These are phyloP conservation scores for Pleurotus giganteus DNA, from an alignment of 768 basidiomycete genomes.

Conservation along the genomic window DNA sequence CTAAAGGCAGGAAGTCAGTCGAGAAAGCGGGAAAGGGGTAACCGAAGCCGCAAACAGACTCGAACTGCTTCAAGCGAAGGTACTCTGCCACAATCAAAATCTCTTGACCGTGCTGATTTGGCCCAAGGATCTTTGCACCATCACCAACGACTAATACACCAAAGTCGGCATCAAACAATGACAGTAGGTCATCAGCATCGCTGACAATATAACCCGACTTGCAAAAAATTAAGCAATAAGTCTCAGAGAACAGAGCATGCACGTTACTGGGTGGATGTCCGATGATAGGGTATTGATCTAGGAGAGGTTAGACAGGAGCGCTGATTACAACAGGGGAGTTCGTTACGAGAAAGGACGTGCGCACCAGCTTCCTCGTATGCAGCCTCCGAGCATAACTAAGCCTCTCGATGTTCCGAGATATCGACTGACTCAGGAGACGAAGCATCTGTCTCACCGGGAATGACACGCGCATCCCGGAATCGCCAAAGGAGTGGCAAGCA, in stretches of 20 bases:
- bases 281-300: slow-evolving; percentile 73
- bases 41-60: slow-evolving; percentile 35
- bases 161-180: slow-evolving; percentile 76
- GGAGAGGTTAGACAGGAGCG: background rate
- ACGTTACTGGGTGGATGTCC: slow-evolving; percentile 54
- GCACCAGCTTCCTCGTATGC: slow-evolving; percentile 72
- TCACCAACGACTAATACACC: slow-evolving; percentile 72
- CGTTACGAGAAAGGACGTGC: slow-evolving; percentile 17
- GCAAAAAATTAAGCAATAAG: background rate
- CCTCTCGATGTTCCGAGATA: slow-evolving; percentile 77
- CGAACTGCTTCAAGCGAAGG: slow-evolving; percentile 68
- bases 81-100: slow-evolving; percentile 80
- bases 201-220: slow-evolving; percentile 76
- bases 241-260: background rate
- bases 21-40: background rate
- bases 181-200: slow-evolving; percentile 75
- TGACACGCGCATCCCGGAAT: slow-evolving; percentile 79
- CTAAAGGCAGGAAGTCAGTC: slow-evolving; percentile 33
- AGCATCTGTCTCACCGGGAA: slow-evolving; percentile 85
- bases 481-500: slow-evolving; percentile 75
- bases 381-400: slow-evolving; percentile 74
- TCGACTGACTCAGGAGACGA: slow-evolving; percentile 73
- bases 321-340: background rate
- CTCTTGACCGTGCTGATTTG: slow-evolving; percentile 72
- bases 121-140: slow-evolving; percentile 68